A percentile compares a stretch with the other conserved stretches of the same genome.
phyloP scores from a whole-genome alignment of 192 early-diverging fungal species.

The Coemansia aciculifera region DNA sequence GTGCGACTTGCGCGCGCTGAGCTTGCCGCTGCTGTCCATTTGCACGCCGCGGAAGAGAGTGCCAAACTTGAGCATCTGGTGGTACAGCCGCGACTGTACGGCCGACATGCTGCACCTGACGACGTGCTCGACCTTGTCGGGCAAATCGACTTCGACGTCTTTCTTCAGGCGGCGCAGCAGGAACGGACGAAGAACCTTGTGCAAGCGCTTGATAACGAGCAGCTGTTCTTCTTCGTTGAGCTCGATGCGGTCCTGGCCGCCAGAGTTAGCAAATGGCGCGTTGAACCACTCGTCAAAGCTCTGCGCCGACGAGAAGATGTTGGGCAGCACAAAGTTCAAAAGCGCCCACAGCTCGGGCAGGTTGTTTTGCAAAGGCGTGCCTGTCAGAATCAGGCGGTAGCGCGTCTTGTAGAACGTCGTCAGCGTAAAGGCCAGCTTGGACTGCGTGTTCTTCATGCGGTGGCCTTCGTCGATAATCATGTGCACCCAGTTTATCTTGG shows the following conservation, averaged over 20 bases:
- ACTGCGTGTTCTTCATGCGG: slow-evolving; percentile 95
- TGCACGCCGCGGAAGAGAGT: slow-evolving; percentile 64
- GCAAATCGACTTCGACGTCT: slow-evolving; percentile 97
- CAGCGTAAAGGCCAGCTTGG: slow-evolving; percentile 82
- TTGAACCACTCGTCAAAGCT: slow-evolving; percentile 99
- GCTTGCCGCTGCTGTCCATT: slow-evolving; percentile 35
- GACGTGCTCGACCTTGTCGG: slow-evolving; percentile 95
- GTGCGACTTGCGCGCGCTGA: slow-evolving; percentile 41
- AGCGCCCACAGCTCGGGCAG: slow-evolving; percentile 95
- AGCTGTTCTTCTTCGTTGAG: slow-evolving; percentile 98
- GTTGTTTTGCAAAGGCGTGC: slow-evolving; percentile 99
- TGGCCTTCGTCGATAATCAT: slow-evolving; percentile 99
- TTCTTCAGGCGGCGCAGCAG: slow-evolving; percentile 93
- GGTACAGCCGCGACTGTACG: slow-evolving; percentile 80
- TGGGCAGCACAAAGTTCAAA: slow-evolving; percentile 94
- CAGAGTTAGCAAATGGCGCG: slow-evolving; percentile 81
- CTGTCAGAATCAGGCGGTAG: slow-evolving; percentile 94
- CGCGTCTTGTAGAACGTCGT: slow-evolving; percentile 86
- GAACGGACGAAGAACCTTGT: slow-evolving; percentile 97
- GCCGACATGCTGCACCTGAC: slow-evolving; percentile 90
- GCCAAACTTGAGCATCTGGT: slow-evolving; percentile 81
- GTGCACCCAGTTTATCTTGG: slow-evolving; percentile 94
- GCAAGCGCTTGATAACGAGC: slow-evolving; percentile 92
- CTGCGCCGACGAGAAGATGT: slow-evolving; percentile 94
- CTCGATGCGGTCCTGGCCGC: slow-evolving; percentile 83